Evolutionary conservation across 2,329 filamentous ascomycete species (phyloP).

Genomic region (Teratosphaeria viscida): DNA sequence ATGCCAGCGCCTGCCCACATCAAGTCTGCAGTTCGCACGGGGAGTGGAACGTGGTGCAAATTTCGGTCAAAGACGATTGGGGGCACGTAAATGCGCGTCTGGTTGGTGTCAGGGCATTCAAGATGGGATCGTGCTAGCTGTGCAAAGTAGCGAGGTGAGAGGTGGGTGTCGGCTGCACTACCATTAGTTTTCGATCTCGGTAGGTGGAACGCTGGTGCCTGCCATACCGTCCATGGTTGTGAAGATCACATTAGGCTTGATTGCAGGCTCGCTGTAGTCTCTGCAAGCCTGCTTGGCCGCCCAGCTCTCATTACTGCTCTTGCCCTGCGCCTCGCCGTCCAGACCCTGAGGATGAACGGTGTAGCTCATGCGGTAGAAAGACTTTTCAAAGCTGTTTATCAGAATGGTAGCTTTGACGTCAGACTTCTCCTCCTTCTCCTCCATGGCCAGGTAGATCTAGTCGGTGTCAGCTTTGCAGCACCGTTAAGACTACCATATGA

Average conservation of each 20-base stretch:
- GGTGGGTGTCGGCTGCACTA: constrained; percentile 55
- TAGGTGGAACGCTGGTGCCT: not conserved
- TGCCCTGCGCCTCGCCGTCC: constrained; percentile 58
- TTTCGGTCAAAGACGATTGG: constrained; percentile 68
- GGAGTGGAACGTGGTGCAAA: constrained; percentile 54
- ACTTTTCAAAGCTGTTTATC: constrained; percentile 52
- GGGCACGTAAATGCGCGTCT: constrained; percentile 55
- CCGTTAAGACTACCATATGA: not conserved
- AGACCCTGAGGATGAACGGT: constrained; percentile 58
- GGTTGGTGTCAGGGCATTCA: constrained; percentile 47
- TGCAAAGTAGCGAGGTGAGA: constrained; percentile 57
- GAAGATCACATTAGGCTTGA: constrained; percentile 53
- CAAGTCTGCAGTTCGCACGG: constrained; percentile 62
- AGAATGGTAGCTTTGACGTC: constrained; percentile 53
- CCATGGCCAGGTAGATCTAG: constrained; percentile 64
- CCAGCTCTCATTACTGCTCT: constrained; percentile 66
- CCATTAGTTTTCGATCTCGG: not conserved
- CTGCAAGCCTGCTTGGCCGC: constrained; percentile 55
- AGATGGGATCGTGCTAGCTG: constrained; percentile 55
- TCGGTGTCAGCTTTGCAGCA: constrained; percentile 5
- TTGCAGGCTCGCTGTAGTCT: constrained; percentile 42
- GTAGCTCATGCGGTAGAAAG: constrained; percentile 56
- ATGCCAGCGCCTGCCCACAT: constrained; percentile 62
- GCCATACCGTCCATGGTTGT: constrained; percentile 61
- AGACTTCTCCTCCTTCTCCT: constrained; percentile 53